A percentile compares a stretch with the other conserved stretches of the same genome.
These are phyloP conservation scores for Chloroidium sp. DNA, from an alignment of 163 green algal genomes.

Conservation along the genomic window DNA sequence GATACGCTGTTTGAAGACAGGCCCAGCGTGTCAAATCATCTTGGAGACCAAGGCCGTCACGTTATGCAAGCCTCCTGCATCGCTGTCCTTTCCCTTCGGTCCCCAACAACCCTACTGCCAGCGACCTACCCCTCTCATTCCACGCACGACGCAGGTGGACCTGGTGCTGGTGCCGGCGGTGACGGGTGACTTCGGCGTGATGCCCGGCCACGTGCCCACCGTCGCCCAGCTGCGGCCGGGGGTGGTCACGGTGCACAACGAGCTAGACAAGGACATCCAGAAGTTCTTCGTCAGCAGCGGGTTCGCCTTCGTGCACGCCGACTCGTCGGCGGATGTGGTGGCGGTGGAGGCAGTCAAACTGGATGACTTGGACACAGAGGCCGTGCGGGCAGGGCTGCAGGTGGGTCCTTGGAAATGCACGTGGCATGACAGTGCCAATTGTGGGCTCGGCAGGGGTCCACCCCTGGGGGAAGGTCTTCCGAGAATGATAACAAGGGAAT, in stretches of 20 bases:
- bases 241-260: conserved; percentile 81
- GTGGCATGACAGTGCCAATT: too few relatives aligned
- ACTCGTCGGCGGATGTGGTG: conserved; percentile 84
- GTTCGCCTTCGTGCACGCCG: conserved; percentile 96
- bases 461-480: too few relatives aligned
- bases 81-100: too few relatives aligned
- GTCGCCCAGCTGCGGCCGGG: conserved; percentile 93
- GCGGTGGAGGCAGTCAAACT: conserved; percentile 90
- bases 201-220: conserved; percentile 94
- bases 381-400: conserved; percentile 55
- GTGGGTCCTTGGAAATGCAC: conserved; percentile 2
- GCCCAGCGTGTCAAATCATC: too few relatives aligned
- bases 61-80: too few relatives aligned
- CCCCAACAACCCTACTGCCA: too few relatives aligned
- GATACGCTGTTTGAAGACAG: too few relatives aligned
- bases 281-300: conserved; percentile 83
- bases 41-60: too few relatives aligned
- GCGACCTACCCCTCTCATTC: not conserved
- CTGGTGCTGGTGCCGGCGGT: conserved; percentile 82
- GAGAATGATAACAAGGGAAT: too few relatives aligned
- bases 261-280: conserved; percentile 77
- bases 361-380: conserved; percentile 78
- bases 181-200: conserved; percentile 95
- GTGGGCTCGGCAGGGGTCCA: too few relatives aligned
- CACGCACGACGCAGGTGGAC: conserved; percentile 58